Conservation (phyloP, 345 rosid genomes). For the Toxicodendron radicans region DNA sequence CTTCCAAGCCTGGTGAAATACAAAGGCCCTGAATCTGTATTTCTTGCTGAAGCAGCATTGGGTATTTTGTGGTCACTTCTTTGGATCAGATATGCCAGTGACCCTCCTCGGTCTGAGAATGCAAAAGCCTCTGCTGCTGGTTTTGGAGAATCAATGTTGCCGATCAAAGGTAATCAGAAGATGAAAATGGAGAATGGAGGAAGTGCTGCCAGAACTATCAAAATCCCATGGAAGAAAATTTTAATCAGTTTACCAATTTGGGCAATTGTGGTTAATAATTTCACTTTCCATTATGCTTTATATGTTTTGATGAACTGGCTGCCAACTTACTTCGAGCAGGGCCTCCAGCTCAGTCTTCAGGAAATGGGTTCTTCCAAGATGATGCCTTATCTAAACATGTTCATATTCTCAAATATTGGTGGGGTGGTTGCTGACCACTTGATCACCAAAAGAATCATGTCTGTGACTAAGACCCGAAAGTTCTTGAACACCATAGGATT, state of each 20-base stretch:
- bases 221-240: constrained; percentile 90
- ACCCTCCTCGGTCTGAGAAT: constrained; percentile 89
- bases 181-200: constrained; percentile 56
- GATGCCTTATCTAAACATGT: constrained; percentile 98
- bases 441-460: constrained; percentile 68
- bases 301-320: constrained; percentile 98
- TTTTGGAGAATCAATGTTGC: constrained; percentile 74
- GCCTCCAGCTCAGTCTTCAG: constrained; percentile 87
- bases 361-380: constrained; percentile 96
- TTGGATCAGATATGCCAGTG: constrained; percentile 78
- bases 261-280: constrained; percentile 93
- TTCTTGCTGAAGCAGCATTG: constrained; percentile 80
- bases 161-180: constrained; percentile 64
- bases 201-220: constrained; percentile 38
- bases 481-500: constrained; percentile 82
- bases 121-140: constrained; percentile 91
- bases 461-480: constrained; percentile 79
- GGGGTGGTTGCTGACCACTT: constrained; percentile 91
- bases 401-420: constrained; percentile 90
- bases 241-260: constrained; percentile 70
- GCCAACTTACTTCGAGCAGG: constrained; percentile 87
- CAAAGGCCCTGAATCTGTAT: constrained; percentile 85
- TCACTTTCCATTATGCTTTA: constrained; percentile 93
- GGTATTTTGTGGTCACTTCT: constrained; percentile 88
- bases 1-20: constrained; percentile 88